Conservation (phyloP, 2,329 filamentous ascomycete species). For the Hypocreales sp. region DNA sequence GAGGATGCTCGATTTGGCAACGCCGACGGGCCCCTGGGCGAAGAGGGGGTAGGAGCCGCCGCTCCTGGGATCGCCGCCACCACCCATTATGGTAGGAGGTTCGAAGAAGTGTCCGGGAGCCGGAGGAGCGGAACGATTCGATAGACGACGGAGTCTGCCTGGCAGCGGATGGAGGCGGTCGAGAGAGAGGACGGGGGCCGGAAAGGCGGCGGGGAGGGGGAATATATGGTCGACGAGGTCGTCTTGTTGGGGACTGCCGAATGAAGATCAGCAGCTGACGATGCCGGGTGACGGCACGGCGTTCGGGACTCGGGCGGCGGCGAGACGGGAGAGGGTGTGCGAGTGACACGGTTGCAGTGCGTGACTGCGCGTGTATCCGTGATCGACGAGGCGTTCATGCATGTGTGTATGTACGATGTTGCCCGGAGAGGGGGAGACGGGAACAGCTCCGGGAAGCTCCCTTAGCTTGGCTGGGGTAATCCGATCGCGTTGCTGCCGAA, state of each 20-base stretch:
- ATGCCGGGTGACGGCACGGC: constrained; percentile 1
- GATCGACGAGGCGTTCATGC: too few relatives aligned
- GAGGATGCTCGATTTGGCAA: constrained; percentile 76
- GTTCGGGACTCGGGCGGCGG: not conserved
- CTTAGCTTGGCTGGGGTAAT: too few relatives aligned
- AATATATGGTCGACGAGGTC: constrained; percentile 9
- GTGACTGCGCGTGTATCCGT: not conserved
- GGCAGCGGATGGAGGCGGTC: constrained; percentile 6
- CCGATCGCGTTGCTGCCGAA: too few relatives aligned
- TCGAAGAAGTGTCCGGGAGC: constrained; percentile 14
- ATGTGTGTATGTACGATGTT: not conserved
- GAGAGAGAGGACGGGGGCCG: constrained; percentile 9
- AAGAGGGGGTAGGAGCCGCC: constrained; percentile 35
- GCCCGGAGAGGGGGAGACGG: not conserved
- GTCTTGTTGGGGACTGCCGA: constrained; percentile 9
- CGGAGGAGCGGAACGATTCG: constrained; percentile 22
- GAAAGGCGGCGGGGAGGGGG: constrained; percentile 9
- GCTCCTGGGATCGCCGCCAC: constrained; percentile 27
- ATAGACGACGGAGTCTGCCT: constrained; percentile 14
- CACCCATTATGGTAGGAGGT: constrained; percentile 30
- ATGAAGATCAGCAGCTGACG: constrained; percentile 9
- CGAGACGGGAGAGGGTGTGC: not conserved
- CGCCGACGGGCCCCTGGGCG: constrained; percentile 44
- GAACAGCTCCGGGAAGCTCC: too few relatives aligned
- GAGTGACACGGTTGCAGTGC: constrained; percentile 2